Evolutionary conservation across 2,329 filamentous ascomycete genomes (phyloP).

Genomic region (Dactylellina drechsleri): DNA sequence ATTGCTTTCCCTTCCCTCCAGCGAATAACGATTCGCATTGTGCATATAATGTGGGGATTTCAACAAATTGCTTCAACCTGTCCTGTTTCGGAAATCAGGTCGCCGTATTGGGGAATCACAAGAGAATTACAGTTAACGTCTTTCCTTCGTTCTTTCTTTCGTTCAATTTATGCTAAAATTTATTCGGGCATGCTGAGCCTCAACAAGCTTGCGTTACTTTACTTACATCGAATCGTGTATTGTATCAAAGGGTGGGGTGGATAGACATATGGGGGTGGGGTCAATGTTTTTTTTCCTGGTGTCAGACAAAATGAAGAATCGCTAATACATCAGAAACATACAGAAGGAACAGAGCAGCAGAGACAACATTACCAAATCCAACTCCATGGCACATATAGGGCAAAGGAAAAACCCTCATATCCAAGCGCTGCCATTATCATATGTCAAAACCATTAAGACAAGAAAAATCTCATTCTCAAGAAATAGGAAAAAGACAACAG

Average conservation of each 20-base stretch:
- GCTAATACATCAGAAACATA: slow-evolving; percentile 43
- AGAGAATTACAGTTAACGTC: background rate
- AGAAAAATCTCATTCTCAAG: slow-evolving; percentile 11
- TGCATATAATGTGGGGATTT: background rate
- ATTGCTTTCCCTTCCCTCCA: too few relatives aligned
- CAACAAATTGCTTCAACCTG: slow-evolving; percentile 4
- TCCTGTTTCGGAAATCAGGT: slow-evolving; percentile 5
- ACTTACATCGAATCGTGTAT: background rate
- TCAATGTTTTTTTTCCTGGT: slow-evolving; percentile 11
- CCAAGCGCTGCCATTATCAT: too few relatives aligned
- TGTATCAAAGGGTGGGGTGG: background rate
- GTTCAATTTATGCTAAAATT: background rate
- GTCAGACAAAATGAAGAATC: slow-evolving; percentile 12
- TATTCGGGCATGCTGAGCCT: slow-evolving; percentile 4
- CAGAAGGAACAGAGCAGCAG: slow-evolving; percentile 2
- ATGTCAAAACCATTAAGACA: background rate
- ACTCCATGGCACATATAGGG: slow-evolving; percentile 37
- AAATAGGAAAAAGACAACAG: slow-evolving; percentile 1
- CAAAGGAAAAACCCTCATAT: slow-evolving; percentile 11
- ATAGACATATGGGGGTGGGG: background rate
- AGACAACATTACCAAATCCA: slow-evolving; percentile 23
- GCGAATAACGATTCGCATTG: too few relatives aligned
- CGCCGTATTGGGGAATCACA: slow-evolving; percentile 19
- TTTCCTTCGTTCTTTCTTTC: background rate
- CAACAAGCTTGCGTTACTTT: too few relatives aligned